phyloP scores from a whole-genome alignment of 306 rosid genomes.

The Castanea mollissima region DNA sequence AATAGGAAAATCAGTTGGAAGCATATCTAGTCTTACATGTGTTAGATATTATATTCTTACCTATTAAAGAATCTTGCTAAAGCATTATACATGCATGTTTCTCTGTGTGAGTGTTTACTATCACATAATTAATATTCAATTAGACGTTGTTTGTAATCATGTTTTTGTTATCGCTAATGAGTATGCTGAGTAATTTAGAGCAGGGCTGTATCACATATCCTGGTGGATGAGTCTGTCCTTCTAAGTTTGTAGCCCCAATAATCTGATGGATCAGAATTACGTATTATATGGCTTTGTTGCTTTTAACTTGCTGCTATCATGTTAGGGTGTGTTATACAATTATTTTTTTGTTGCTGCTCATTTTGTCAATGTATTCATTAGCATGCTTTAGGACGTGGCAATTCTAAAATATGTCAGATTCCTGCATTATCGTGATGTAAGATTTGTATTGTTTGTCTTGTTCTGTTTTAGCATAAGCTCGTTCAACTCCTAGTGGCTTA shows the following conservation, averaged over 20 bases:
- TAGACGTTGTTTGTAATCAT: neutral
- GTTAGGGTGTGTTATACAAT: neutral
- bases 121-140: neutral
- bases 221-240: neutral
- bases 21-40: neutral
- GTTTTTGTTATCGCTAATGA: neutral
- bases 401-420: neutral
- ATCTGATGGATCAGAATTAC: neutral
- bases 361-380: neutral
- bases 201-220: neutral
- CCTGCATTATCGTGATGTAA: neutral
- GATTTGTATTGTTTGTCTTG: conserved; percentile 1
- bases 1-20: neutral
- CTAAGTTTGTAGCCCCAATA: neutral
- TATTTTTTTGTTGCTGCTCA: neutral
- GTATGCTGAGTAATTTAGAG: neutral
- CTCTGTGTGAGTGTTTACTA: neutral
- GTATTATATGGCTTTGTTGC: neutral
- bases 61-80: neutral
- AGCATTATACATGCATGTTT: neutral
- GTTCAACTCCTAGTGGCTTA: neutral
- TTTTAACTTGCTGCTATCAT: neutral
- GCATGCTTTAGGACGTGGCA: too few relatives aligned
- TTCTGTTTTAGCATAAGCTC: neutral
- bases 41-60: neutral